Conservation (phyloP, 192 early-diverging fungal genomes). For the Umbelopsis sp. region DNA sequence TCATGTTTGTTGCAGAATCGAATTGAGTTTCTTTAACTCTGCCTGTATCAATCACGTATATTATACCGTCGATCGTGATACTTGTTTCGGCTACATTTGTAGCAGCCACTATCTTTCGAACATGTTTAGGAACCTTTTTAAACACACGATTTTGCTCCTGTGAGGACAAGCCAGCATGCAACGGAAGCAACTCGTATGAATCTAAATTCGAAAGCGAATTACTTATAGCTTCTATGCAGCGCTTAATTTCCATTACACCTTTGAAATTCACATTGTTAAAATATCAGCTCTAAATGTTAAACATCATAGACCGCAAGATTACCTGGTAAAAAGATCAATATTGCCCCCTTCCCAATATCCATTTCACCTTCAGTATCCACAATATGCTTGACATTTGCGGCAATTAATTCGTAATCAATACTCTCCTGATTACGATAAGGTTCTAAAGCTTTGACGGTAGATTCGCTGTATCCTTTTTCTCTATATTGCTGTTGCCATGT, state of each 20-base stretch:
- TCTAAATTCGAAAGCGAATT: slow-evolving; percentile 2
- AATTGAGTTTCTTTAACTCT: slow-evolving; percentile 64
- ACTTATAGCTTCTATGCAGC: slow-evolving; percentile 62
- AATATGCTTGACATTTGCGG: slow-evolving; percentile 62
- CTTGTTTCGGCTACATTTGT: slow-evolving; percentile 87
- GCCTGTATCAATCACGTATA: slow-evolving; percentile 73
- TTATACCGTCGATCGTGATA: slow-evolving; percentile 80
- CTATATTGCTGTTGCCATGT: slow-evolving; percentile 43
- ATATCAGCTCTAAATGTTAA: neutral
- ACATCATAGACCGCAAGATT: neutral
- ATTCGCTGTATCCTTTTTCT: slow-evolving; percentile 42
- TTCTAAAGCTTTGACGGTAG: slow-evolving; percentile 38
- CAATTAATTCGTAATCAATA: slow-evolving; percentile 67
- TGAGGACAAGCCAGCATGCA: slow-evolving; percentile 72
- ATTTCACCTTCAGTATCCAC: slow-evolving; percentile 49
- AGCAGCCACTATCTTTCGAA: slow-evolving; percentile 72
- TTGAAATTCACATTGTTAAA: neutral
- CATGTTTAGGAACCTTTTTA: slow-evolving; percentile 43
- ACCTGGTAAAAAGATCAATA: slow-evolving; percentile 76
- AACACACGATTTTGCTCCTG: slow-evolving; percentile 75
- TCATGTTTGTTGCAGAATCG: slow-evolving; percentile 60
- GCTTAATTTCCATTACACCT: slow-evolving; percentile 73
- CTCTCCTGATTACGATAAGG: slow-evolving; percentile 48
- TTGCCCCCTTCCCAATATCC: slow-evolving; percentile 48
- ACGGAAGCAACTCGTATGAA: slow-evolving; percentile 36